These are phyloP conservation scores for Pleurotus eryngii DNA, from an alignment of 768 basidiomycete genomes.

Conservation along the genomic window DNA sequence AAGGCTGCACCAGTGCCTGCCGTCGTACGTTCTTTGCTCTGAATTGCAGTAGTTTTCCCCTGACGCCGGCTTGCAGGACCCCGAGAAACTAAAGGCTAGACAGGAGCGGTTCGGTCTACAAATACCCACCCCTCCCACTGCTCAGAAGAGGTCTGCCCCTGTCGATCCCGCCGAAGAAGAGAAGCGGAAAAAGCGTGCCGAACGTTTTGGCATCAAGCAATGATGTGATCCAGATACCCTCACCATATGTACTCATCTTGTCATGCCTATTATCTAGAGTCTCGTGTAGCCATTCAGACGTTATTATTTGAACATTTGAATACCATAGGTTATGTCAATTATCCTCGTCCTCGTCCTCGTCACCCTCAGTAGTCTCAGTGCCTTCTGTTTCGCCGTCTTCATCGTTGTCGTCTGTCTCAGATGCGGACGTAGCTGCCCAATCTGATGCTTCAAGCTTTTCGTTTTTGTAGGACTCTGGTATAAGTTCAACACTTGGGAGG, in stretches of 20 bases:
- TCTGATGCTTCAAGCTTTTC: constrained; percentile 35
- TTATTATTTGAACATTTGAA: not conserved
- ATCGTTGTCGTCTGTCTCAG: constrained; percentile 2
- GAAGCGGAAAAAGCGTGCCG: constrained; percentile 57
- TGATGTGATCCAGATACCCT: constrained; percentile 8
- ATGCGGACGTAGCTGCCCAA: constrained; percentile 30
- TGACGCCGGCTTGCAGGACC: constrained; percentile 30
- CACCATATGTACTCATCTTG: too few species aligned
- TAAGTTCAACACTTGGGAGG: not conserved
- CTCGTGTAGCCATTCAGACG: not conserved
- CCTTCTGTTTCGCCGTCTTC: not conserved
- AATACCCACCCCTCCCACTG: constrained; percentile 7
- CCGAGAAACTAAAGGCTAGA: constrained; percentile 48
- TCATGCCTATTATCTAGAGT: too few species aligned
- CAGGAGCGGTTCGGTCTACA: constrained; percentile 51
- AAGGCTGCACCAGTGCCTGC: constrained; percentile 9
- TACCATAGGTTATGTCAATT: not conserved
- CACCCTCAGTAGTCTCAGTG: not conserved
- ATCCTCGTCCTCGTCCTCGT: not conserved
- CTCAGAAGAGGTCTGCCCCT: constrained; percentile 32
- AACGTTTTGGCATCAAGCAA: constrained; percentile 46
- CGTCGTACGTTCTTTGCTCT: constrained; percentile 21
- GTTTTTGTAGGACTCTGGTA: constrained; percentile 47
- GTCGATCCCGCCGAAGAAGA: constrained; percentile 59
- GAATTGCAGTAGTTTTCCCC: not conserved